These are phyloP conservation scores for Calonectria hongkongensis DNA, from an alignment of 2,329 filamentous ascomycete genomes.

Conservation along the genomic window DNA sequence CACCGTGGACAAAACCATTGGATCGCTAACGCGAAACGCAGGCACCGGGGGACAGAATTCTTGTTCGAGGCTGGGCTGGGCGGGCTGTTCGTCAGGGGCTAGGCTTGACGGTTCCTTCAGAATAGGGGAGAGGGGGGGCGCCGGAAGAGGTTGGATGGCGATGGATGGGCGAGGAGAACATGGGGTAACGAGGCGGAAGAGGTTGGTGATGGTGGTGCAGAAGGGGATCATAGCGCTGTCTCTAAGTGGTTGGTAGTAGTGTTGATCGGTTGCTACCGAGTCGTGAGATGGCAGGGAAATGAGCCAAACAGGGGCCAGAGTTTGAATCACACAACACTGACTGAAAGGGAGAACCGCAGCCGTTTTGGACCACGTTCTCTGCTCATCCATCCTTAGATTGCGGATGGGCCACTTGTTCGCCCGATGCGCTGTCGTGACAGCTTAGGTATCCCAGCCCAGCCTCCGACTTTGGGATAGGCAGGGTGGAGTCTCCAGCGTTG, in stretches of 20 bases:
- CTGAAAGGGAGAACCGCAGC: neutral
- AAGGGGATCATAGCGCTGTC: conserved; percentile 36
- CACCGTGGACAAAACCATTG: conserved; percentile 48
- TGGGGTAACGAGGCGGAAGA: conserved; percentile 10
- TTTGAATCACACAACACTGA: conserved; percentile 29
- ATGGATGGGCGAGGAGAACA: conserved; percentile 27
- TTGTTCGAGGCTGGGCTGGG: conserved; percentile 28
- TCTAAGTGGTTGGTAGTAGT: conserved; percentile 26
- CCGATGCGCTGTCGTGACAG: conserved; percentile 32
- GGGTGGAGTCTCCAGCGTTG: conserved; percentile 24
- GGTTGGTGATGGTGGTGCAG: conserved; percentile 28
- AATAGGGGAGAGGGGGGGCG: conserved; percentile 8
- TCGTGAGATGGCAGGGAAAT: conserved; percentile 35
- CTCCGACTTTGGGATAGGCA: conserved; percentile 19
- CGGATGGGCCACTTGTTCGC: conserved; percentile 38
- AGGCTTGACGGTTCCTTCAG: conserved; percentile 18
- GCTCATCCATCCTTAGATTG: conserved; percentile 12
- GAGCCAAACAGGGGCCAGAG: conserved; percentile 22
- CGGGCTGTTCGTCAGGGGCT: conserved; percentile 29
- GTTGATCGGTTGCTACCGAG: conserved; percentile 53
- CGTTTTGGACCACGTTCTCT: neutral
- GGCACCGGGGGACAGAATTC: conserved; percentile 25
- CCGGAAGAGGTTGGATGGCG: conserved; percentile 23
- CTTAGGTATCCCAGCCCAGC: conserved; percentile 32
- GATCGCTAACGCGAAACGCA: conserved; percentile 43